These are phyloP conservation scores for Cystofilobasidium bisporidii DNA, from an alignment of 768 basidiomycete genomes.

Conservation along the genomic window DNA sequence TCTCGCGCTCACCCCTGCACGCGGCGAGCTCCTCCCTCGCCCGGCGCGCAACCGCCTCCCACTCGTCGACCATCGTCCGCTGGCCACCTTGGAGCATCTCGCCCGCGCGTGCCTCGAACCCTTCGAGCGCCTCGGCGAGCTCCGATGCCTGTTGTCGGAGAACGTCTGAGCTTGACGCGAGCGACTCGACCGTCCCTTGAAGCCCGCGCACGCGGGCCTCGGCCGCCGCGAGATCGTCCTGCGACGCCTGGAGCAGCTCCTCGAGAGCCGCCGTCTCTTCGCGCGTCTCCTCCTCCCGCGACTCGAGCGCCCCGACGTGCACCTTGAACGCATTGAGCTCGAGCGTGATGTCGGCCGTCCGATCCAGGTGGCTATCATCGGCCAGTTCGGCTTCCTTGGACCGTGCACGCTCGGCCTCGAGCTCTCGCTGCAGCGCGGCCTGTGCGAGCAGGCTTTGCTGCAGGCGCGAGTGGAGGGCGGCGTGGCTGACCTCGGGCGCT, in stretches of 20 bases:
- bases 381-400: not conserved
- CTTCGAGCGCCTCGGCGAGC: not conserved
- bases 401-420: not conserved
- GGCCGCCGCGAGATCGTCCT: not conserved
- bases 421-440: not conserved
- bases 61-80: not conserved
- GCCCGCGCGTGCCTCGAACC: not conserved
- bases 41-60: not conserved
- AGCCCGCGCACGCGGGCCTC: not conserved
- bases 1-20: not conserved
- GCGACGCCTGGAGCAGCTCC: not conserved
- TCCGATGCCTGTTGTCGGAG: not conserved
- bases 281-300: not conserved
- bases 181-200: not conserved
- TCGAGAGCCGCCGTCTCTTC: not conserved
- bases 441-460: not conserved
- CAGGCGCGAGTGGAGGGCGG: not conserved
- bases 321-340: not conserved
- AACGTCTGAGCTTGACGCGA: not conserved
- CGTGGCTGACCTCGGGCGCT: not conserved
- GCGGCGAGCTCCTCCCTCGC: conserved; percentile 2
- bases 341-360: not conserved
- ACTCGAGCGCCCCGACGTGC: not conserved
- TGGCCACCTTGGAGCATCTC: no score
- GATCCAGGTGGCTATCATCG: not conserved